Conservation (phyloP, 441 rosid species). For the Flueggea neowawraea region DNA sequence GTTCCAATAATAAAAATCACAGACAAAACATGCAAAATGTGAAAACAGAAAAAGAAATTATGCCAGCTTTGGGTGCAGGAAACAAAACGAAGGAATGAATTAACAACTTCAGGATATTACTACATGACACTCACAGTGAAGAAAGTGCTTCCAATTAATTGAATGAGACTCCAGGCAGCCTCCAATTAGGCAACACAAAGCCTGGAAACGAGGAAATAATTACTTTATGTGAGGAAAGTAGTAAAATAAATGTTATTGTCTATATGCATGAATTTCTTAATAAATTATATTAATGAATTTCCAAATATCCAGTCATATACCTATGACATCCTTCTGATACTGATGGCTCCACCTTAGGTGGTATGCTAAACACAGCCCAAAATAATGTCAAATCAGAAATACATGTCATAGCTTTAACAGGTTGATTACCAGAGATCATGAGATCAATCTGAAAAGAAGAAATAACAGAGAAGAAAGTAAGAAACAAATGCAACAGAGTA, state of each 20-base stretch:
- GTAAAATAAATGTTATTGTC: too few species aligned
- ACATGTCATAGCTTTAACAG: conserved; percentile 61
- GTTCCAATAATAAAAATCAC: conserved; percentile 12
- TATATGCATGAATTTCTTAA: too few species aligned
- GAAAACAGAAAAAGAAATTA: not conserved
- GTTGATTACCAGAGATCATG: conserved; percentile 83
- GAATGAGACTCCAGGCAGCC: conserved; percentile 63
- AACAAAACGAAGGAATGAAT: not conserved
- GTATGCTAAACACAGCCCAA: conserved; percentile 67
- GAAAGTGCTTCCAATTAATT: conserved; percentile 43
- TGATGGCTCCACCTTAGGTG: conserved; percentile 46
- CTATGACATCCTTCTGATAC: conserved; percentile 53
- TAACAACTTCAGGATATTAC: not conserved
- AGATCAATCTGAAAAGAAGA: conserved; percentile 69
- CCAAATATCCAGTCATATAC: conserved; percentile 22
- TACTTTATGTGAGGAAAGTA: not conserved
- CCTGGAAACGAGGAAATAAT: conserved; percentile 32
- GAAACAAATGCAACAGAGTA: conserved; percentile 3
- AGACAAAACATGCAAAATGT: not conserved
- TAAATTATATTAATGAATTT: too few species aligned
- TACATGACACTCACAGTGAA: conserved; percentile 45
- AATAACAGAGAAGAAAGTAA: conserved; percentile 16
- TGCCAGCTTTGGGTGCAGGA: not conserved
- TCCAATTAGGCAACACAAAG: conserved; percentile 61
- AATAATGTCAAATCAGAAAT: conserved; percentile 63